Conservation (phyloP, 768 basidiomycete genomes). For the Inosperma sp. region DNA sequence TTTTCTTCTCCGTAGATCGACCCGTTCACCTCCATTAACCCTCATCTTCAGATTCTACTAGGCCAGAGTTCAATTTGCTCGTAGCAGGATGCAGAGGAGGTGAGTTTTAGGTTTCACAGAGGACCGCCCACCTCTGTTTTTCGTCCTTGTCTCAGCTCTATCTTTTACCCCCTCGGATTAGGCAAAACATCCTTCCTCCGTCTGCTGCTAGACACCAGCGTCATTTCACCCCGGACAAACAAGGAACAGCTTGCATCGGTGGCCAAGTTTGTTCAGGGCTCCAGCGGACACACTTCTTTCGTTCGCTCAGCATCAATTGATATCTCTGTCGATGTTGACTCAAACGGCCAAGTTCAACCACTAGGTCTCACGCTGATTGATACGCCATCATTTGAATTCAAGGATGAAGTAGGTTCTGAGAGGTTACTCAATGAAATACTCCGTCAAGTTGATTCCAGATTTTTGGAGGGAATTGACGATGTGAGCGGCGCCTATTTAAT, state of each 20-base stretch:
- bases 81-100: slow-evolving; percentile 78
- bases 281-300: slow-evolving; percentile 65
- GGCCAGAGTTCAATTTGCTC: slow-evolving; percentile 60
- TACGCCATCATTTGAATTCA: slow-evolving; percentile 76
- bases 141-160: slow-evolving; percentile 2
- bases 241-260: slow-evolving; percentile 77
- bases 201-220: slow-evolving; percentile 77
- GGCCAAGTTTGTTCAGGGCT: slow-evolving; percentile 79
- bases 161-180: slow-evolving; percentile 35
- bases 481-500: slow-evolving; percentile 45
- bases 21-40: slow-evolving; percentile 18
- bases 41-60: slow-evolving; percentile 27
- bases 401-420: slow-evolving; percentile 61
- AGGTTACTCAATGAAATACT: slow-evolving; percentile 62
- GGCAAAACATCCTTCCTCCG: slow-evolving; percentile 86
- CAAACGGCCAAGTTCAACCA: slow-evolving; percentile 39
- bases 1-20: slow-evolving; percentile 12
- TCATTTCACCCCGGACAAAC: slow-evolving; percentile 54
- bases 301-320: slow-evolving; percentile 68
- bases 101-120: slow-evolving; percentile 26
- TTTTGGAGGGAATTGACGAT: slow-evolving; percentile 70
- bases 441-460: slow-evolving; percentile 66
- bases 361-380: slow-evolving; percentile 72
- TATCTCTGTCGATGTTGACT: slow-evolving; percentile 56
- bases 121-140: slow-evolving; percentile 7